Evolutionary conservation across 805 yeast genomes (phyloP).

Genomic region (Brettanomyces anomalus): DNA sequence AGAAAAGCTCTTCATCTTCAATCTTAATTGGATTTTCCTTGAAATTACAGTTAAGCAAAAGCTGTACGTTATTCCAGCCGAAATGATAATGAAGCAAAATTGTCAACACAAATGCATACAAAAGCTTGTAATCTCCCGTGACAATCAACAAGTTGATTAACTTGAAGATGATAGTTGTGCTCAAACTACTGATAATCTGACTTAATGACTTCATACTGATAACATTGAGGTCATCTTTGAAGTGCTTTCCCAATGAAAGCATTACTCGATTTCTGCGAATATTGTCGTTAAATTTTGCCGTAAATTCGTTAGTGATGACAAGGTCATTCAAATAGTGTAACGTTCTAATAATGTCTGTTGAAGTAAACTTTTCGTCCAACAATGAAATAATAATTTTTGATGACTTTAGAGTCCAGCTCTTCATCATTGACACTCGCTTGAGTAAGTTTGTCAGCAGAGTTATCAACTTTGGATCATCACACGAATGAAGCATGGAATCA

Average conservation of each 20-base stretch:
- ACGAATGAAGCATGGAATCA: constrained; percentile 11
- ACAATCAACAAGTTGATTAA: constrained; percentile 19
- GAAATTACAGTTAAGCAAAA: constrained; percentile 11
- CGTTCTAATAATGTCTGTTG: constrained; percentile 10
- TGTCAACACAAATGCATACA: constrained; percentile 31
- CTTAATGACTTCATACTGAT: constrained; percentile 13
- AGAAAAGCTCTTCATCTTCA: constrained; percentile 21
- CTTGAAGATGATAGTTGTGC: constrained; percentile 11
- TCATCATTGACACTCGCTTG: constrained; percentile 9
- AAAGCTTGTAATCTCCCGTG: constrained; percentile 28
- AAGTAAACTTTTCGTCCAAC: constrained; percentile 9
- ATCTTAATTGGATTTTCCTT: constrained; percentile 11
- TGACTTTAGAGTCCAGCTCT: constrained; percentile 13
- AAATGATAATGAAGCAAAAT: constrained; percentile 41
- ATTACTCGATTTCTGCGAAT: constrained; percentile 11
- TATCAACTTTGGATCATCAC: constrained; percentile 14
- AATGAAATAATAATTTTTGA: constrained; percentile 9
- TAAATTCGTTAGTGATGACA: constrained; percentile 15
- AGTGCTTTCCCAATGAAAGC: constrained; percentile 13
- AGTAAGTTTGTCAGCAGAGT: constrained; percentile 12
- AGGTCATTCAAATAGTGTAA: constrained; percentile 17
- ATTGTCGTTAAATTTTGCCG: constrained; percentile 14
- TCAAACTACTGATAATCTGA: constrained; percentile 12
- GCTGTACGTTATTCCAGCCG: constrained; percentile 33
- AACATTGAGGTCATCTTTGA: constrained; percentile 20